Evolutionary conservation across 805 yeast genomes (phyloP).

Genomic region (Metschnikowia shivogae): DNA sequence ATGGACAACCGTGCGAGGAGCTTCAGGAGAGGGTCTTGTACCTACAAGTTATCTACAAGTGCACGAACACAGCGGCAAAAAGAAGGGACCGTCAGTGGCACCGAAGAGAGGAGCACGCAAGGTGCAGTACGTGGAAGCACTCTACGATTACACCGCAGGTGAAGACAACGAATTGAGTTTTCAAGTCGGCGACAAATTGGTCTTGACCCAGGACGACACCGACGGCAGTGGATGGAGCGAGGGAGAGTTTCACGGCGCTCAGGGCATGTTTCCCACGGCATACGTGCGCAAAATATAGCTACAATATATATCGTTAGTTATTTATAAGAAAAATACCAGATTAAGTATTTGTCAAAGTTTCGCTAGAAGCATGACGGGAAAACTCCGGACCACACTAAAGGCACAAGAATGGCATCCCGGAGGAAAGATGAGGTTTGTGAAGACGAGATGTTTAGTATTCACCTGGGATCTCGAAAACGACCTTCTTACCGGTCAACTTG

Average conservation of each 20-base stretch:
- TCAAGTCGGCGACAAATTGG: constrained; percentile 66
- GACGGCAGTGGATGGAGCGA: constrained; percentile 94
- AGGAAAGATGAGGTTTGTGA: constrained; percentile 12
- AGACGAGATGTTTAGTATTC: constrained; percentile 31
- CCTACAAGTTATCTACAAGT: constrained; percentile 74
- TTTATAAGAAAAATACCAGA: constrained; percentile 22
- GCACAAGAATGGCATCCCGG: constrained; percentile 16
- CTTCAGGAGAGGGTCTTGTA: constrained; percentile 65
- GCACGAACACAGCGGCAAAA: constrained; percentile 23
- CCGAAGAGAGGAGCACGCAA: constrained; percentile 72
- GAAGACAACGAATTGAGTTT: constrained; percentile 79
- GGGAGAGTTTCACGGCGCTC: constrained; percentile 67
- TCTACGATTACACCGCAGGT: constrained; percentile 72
- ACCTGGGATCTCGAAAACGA: constrained; percentile 86
- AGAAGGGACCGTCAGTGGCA: constrained; percentile 74
- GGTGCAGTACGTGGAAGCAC: constrained; percentile 59
- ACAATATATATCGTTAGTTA: constrained; percentile 17
- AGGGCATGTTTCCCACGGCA: constrained; percentile 76
- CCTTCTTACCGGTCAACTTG: constrained; percentile 99
- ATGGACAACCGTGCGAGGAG: constrained; percentile 65
- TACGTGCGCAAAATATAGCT: constrained; percentile 46
- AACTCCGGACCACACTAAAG: constrained; percentile 17
- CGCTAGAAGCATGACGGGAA: constrained; percentile 19
- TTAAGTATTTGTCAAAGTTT: constrained; percentile 20
- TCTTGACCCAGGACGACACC: constrained; percentile 50